Conservation (phyloP, 176 grass and related monocot genomes). For the Oryza australiensis region DNA sequence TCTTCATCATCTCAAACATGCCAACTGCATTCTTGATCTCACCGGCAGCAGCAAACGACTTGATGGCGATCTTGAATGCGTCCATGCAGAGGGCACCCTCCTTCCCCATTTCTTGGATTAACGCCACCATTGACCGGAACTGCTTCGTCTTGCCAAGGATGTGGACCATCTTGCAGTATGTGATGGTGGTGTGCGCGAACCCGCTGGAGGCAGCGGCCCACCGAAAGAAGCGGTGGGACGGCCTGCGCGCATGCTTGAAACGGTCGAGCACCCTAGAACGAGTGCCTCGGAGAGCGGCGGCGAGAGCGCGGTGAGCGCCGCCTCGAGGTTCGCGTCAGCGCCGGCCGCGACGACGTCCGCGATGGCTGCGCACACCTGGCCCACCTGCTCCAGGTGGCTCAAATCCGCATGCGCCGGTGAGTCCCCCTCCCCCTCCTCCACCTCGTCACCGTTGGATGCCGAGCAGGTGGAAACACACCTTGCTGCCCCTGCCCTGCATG, state of each 20-base stretch:
- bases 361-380: constrained; percentile 57
- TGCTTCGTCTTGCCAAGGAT: constrained; percentile 70
- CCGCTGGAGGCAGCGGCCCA: constrained; percentile 41
- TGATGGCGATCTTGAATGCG: constrained; percentile 79
- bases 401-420: neutral
- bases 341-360: constrained; percentile 40
- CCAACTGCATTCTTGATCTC: constrained; percentile 83
- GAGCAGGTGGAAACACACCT: constrained; percentile 30
- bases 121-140: constrained; percentile 64
- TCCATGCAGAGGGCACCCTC: constrained; percentile 58
- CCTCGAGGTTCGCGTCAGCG: constrained; percentile 47
- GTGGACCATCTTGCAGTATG: constrained; percentile 76
- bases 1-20: constrained; percentile 74
- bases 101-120: constrained; percentile 83
- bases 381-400: constrained; percentile 31
- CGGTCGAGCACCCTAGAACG: constrained; percentile 53
- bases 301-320: constrained; percentile 39
- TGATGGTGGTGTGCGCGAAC: constrained; percentile 47
- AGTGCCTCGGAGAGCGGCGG: constrained; percentile 43
- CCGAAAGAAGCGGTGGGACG: constrained; percentile 57
- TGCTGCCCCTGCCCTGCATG: neutral
- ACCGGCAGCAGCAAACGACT: constrained; percentile 44
- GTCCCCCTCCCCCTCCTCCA: neutral
- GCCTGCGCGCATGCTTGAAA: constrained; percentile 53
- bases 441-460: neutral